phyloP scores from a whole-genome alignment of 768 basidiomycete genomes.

The Russula sp. region DNA sequence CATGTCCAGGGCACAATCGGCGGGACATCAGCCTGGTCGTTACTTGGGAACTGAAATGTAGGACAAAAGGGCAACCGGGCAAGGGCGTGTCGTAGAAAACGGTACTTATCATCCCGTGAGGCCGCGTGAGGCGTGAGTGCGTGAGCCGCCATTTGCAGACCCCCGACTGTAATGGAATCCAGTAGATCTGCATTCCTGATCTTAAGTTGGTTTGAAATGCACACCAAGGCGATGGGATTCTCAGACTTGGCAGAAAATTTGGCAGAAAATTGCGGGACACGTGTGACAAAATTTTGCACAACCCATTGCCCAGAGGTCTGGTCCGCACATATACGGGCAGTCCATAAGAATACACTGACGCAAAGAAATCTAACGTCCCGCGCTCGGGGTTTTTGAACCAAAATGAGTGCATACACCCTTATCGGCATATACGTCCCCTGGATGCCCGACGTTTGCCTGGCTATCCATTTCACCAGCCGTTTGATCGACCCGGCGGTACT shows the following conservation, averaged over 20 bases:
- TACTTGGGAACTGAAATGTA: too few relatives aligned
- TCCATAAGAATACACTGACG: neutral
- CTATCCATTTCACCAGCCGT: neutral
- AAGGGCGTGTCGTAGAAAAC: neutral
- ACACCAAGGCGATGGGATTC: neutral
- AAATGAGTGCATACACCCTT: neutral
- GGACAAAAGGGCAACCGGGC: too few relatives aligned
- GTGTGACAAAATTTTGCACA: neutral
- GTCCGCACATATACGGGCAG: neutral
- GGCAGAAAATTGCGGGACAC: neutral
- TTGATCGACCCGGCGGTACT: too few relatives aligned
- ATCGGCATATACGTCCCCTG: neutral
- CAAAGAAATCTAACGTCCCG: slow-evolving; percentile 3
- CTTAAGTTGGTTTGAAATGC: neutral
- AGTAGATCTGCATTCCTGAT: neutral
- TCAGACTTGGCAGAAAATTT: neutral
- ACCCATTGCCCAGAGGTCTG: slow-evolving; percentile 7
- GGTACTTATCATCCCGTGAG: too few relatives aligned
- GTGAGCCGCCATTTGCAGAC: too few relatives aligned
- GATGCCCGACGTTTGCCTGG: neutral
- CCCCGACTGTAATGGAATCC: neutral
- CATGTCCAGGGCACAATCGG: neutral
- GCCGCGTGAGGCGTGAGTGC: neutral
- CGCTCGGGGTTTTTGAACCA: neutral
- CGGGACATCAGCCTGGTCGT: too few relatives aligned